Evolutionary conservation across 306 rosid species (phyloP).

Genomic region (Cotoneaster glaucophyllus): DNA sequence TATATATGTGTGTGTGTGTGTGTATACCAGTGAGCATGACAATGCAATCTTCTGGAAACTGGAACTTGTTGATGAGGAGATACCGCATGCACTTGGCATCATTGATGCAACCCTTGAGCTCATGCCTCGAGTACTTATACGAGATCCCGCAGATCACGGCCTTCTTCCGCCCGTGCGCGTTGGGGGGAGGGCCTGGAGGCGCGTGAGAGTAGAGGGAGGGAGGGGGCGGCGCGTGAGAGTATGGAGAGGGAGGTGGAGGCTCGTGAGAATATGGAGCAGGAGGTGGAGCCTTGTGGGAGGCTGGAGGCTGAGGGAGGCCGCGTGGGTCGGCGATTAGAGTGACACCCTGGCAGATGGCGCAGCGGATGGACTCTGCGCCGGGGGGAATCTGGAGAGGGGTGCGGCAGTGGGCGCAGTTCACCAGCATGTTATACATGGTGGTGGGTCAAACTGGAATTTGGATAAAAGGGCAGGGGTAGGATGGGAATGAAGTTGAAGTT

Average conservation of each 20-base stretch:
- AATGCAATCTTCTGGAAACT: conserved; percentile 70
- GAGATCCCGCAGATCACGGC: conserved; percentile 90
- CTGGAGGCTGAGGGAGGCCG: conserved; percentile 26
- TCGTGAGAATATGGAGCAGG: conserved; percentile 19
- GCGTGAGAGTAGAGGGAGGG: conserved; percentile 57
- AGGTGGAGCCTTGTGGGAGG: conserved; percentile 17
- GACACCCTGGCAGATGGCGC: conserved; percentile 76
- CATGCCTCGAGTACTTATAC: conserved; percentile 68
- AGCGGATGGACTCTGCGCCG: conserved; percentile 73
- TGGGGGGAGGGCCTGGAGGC: conserved; percentile 59
- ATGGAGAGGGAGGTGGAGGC: conserved; percentile 39
- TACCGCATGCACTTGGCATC: conserved; percentile 90
- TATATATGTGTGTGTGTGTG: too few relatives aligned
- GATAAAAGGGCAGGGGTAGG: not conserved
- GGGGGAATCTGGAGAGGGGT: conserved; percentile 74
- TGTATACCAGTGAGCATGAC: conserved; percentile 85
- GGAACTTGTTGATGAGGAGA: conserved; percentile 69
- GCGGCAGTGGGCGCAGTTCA: conserved; percentile 75
- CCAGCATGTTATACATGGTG: conserved; percentile 42
- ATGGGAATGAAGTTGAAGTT: not conserved
- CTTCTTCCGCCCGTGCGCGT: conserved; percentile 73
- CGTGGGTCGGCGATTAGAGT: conserved; percentile 72
- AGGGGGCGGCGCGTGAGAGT: conserved; percentile 57
- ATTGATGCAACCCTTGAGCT: conserved; percentile 89
- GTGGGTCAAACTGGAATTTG: conserved; percentile 14